These are phyloP conservation scores for Fraxinus sp. DNA, from an alignment of 305 asterid species.

Conservation along the genomic window DNA sequence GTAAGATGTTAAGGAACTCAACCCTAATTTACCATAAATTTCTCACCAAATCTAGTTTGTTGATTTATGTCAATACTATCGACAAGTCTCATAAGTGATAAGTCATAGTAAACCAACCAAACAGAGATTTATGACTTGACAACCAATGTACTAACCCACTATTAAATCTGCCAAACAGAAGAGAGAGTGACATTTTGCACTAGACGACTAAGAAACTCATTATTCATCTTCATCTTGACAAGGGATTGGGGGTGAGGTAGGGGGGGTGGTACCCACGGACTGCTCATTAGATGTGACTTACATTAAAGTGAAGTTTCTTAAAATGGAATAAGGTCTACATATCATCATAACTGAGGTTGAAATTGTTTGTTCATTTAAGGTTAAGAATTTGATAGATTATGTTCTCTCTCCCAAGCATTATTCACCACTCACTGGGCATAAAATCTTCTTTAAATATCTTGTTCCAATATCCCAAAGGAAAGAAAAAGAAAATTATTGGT, in stretches of 20 bases:
- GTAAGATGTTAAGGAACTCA: neutral
- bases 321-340: slow-evolving; percentile 36
- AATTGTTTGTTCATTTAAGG: slow-evolving; percentile 48
- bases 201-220: neutral
- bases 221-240: neutral
- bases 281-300: slow-evolving; percentile 35
- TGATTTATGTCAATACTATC: neutral
- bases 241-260: neutral
- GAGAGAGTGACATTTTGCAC: neutral
- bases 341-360: slow-evolving; percentile 36
- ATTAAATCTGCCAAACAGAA: neutral
- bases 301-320: slow-evolving; percentile 41
- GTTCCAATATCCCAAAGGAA: neutral
- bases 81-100: neutral
- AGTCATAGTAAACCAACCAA: neutral
- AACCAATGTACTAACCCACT: neutral
- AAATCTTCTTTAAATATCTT: neutral
- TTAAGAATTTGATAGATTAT: slow-evolving; percentile 40
- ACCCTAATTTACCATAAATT: neutral
- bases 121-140: neutral
- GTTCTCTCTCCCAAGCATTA: slow-evolving; percentile 13
- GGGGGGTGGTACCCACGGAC: neutral
- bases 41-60: neutral
- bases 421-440: neutral
- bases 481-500: neutral